Evolutionary conservation across 805 yeast genomes (phyloP), one percentile per base, ranked within the genome.

Genomic region (Lachancea nothofagi): DNA sequence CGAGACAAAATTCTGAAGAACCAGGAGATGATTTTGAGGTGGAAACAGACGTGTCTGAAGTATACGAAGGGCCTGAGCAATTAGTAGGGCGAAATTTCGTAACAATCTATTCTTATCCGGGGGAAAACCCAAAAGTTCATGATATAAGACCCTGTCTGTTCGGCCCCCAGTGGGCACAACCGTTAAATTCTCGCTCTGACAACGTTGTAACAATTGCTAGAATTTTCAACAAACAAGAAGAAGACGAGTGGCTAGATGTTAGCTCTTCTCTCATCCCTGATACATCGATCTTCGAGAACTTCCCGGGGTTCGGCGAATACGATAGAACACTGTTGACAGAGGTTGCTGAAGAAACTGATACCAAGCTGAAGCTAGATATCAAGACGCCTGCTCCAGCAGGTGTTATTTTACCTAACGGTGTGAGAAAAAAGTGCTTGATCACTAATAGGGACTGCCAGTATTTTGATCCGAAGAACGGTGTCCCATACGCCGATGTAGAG

Each of bases 391-490:
- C 90, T 1, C 93, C 90, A 2, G 68, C 78, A 3, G 90, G 90
- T 13, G 77, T 82, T 22, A 74, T 79, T 46, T 65, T 82, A 42
- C 82, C 87, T 29, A 84, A 71, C 58, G 87, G 84, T 21, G 70
- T 71, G 37, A 79, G 77, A 59, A 68, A 70, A 52, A 74, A 77
- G 61, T 83, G 96, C 70, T 66, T 80, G 19, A 78, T 89, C 31
- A 78, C 87, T 2, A 73, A 73, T 36, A 80, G 78, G 33, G 95
- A 93, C 13, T 59, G 64, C 28, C 74, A 77, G 53, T 90, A 86
- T 61, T 79, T 83, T 47, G 97, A 90, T 66, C 97, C 97, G 0
- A 71, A 76, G 26, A 78, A 83, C 21, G 95, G 95, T 26, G 75
- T 93, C 38, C 94, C 96, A 2, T 93, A 93, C 62, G 73, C 80